Evolutionary conservation across 352 stramenopile species (phyloP), one percentile per base, ranked within the genome.

Genomic region (Phytophthora pini): DNA sequence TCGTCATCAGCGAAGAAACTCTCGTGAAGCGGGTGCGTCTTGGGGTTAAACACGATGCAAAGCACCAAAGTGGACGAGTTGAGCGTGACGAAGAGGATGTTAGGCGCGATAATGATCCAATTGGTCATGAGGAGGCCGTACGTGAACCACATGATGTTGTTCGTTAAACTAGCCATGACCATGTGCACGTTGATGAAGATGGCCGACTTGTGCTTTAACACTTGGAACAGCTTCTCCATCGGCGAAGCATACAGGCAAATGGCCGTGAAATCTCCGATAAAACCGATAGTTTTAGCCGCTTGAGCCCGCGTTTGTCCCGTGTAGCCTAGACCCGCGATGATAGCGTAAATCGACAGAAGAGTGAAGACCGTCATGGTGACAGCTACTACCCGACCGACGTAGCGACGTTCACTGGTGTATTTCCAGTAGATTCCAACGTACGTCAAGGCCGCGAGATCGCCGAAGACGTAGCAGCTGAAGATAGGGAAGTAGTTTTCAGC

Each of bases 391-490:
- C 56, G 62, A 17, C 52, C 55, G 26, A 84, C 68, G 32, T 55
- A 61, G 11, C 34, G 34, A 10, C 56, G 71, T 7, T 81, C 72
- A 0, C 60, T 58, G 12, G 70, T 74, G 60, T 78, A 81, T 22
- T 52, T 58, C 46, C 78, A 88, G 61, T 86, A 89, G 10, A 87
- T 60, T 7, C 61, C 55, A 32, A 87, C 54, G 60, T 85, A 89
- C 26, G 68, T 44, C 13, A 68, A 38, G 9, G 62, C 60, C 11
- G 55, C 65, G 39, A 79, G 8, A 31, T 75, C 72, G 1, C 69
- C 75, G 36, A 71, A 71, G 17, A 65, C 17, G 47, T 68, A 79
- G 34, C 68, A 77, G 10, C 51, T 56, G 52, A 84, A 77, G 29
- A 82, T 61, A 17, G 76, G 76, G 53, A 84, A 81, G 39, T 71